These are phyloP conservation scores for Sclerotinia glacialis DNA, from an alignment of 2,329 filamentous ascomycete genomes.

Conservation along the genomic window DNA sequence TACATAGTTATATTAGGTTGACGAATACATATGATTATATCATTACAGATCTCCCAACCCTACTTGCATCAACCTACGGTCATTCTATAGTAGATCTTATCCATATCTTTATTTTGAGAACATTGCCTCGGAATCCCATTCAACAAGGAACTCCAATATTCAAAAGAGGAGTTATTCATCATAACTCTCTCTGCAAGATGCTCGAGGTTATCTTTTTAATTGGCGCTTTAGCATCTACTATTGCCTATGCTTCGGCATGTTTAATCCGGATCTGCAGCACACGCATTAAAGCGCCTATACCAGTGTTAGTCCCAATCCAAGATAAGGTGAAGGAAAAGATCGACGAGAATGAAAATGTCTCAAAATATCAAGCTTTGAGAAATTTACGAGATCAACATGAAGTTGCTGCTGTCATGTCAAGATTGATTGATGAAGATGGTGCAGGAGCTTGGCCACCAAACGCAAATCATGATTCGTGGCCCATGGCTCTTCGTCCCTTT, in stretches of 20 bases:
- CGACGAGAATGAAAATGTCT: conserved; percentile 6
- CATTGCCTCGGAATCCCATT: neutral
- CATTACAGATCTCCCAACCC: no score
- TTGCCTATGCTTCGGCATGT: conserved; percentile 3
- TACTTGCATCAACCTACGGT: neutral
- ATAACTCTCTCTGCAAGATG: neutral
- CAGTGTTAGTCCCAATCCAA: neutral
- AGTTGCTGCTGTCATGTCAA: conserved; percentile 1
- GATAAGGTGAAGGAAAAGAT: neutral
- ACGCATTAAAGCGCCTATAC: neutral
- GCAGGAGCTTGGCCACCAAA: conserved; percentile 21
- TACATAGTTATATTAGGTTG: no score
- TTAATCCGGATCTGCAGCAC: neutral
- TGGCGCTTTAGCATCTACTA: conserved; percentile 1
- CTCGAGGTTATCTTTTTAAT: conserved; percentile 5
- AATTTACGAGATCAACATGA: conserved; percentile 12
- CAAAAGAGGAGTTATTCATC: neutral
- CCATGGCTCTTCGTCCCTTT: conserved; percentile 7
- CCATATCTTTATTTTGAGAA: neutral
- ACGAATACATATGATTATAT: no score
- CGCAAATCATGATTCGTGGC: conserved; percentile 13
- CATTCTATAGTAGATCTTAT: neutral
- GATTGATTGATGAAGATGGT: conserved; percentile 13
- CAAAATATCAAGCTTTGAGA: conserved; percentile 13
- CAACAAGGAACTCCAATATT: conserved; percentile 5